These are phyloP conservation scores for Talaromyces proteolyticus DNA, from an alignment of 495 filamentous ascomycete genomes.

Conservation along the genomic window DNA sequence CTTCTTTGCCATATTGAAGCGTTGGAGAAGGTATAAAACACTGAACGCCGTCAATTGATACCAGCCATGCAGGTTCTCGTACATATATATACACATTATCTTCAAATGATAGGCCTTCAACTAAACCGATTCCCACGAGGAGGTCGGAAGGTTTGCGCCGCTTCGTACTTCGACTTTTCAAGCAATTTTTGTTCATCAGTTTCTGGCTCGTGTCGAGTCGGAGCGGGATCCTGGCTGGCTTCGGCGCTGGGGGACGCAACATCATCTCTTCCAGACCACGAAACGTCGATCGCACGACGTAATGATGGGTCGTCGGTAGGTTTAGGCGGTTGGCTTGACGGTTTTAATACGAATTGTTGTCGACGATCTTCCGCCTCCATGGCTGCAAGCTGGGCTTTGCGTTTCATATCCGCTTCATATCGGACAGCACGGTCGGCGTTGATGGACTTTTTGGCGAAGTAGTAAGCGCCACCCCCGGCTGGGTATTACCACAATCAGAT, in stretches of 20 bases:
- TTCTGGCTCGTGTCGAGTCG: conserved; percentile 75
- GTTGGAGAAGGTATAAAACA: too few relatives aligned
- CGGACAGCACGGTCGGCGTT: conserved; percentile 76
- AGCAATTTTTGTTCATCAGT: conserved; percentile 61
- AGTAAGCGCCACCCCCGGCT: conserved; percentile 91
- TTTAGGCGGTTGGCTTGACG: conserved; percentile 4
- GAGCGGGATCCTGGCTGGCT: conserved; percentile 74
- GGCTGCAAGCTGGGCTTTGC: conserved; percentile 54
- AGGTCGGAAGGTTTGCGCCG: conserved; percentile 63
- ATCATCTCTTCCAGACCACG: conserved; percentile 40
- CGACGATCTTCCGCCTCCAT: conserved; percentile 50
- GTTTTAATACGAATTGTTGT: conserved; percentile 12
- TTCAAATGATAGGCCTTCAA: conserved; percentile 20
- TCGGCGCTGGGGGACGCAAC: conserved; percentile 75
- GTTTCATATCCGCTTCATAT: conserved; percentile 60
- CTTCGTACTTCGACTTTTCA: conserved; percentile 90
- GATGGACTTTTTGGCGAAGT: conserved; percentile 91
- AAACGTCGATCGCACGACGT: conserved; percentile 21
- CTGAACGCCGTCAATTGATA: background rate
- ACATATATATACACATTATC: background rate
- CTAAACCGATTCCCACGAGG: conserved; percentile 81
- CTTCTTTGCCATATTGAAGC: too few relatives aligned
- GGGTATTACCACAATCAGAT: conserved; percentile 1
- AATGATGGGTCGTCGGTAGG: conserved; percentile 6
- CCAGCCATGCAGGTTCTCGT: background rate